Base-by-base conservation (phyloP, 768 basidiomycete species). In the Solioccasus polychromus region DNA sequence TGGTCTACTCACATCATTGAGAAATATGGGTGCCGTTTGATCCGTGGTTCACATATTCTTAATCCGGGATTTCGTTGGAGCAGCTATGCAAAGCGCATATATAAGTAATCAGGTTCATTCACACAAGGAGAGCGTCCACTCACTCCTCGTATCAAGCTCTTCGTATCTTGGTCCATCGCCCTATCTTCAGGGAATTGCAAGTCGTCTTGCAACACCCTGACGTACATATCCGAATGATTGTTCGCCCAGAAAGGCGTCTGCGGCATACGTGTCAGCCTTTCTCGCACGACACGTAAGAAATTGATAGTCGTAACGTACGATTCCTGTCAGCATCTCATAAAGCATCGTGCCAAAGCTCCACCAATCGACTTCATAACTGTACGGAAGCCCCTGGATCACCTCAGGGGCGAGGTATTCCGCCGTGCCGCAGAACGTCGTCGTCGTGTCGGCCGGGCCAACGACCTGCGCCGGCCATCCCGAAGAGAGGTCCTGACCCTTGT, bases 281-380 rank as follows among this genome's bases (percentile, higher is more conserved):
- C 45, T 37, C 36, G 47, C 52, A 22, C 42, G 48, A 44, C 42
- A 54, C 42, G 47, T 37, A 42, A 57, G 43, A 36, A 58, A 39
- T 28, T 48, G 25, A 10, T 17, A 18, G 26, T 17, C 40, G 29
- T 22, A 37, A 47, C 35, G 82, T 66, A 94, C 93, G 53, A 94
- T 88, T 22, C 95, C 95, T 30, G 90, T 89, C 68, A 98, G 71
- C 88, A 96, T 95, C 72, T 98, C 95, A 63, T 90, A 92, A 48
- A 98, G 70, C 88, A 98, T 95, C 51, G 95, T 97, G 28, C 95
- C 95, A 58, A 95, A 88, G 53, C 87, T 90, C 94, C 93, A 99
- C 90, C 92, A 95, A 64, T 98, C 95, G 18, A 95, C 92, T 54
- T 93, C 91, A 59, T 92, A 98, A 53, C 85, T 85, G 62, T 98